A percentile compares a stretch with the other conserved stretches of the same genome.
These are phyloP conservation scores for Setomelanomma holmii DNA, from an alignment of 2,329 filamentous ascomycete genomes.

Conservation along the genomic window DNA sequence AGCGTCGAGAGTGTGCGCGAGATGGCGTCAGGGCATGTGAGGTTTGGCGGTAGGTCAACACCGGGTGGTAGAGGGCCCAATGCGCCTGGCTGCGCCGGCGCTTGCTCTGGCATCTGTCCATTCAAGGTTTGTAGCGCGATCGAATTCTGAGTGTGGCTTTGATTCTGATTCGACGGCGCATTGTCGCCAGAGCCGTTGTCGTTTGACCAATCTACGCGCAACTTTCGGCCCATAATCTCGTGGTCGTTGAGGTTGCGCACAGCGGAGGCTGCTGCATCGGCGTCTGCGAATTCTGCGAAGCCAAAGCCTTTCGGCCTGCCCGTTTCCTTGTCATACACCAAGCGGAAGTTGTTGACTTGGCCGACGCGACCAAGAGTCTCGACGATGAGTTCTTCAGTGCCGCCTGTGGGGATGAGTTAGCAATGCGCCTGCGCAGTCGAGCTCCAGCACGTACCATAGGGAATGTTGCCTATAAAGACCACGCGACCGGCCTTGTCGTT, in stretches of 20 bases:
- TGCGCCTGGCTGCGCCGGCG: slow-evolving; percentile 54
- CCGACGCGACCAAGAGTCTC: slow-evolving; percentile 92
- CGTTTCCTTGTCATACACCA: slow-evolving; percentile 95
- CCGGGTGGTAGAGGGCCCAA: slow-evolving; percentile 85
- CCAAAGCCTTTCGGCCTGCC: slow-evolving; percentile 95
- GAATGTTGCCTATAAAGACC: slow-evolving; percentile 85
- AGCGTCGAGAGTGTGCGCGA: slow-evolving; percentile 88
- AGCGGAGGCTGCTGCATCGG: slow-evolving; percentile 89
- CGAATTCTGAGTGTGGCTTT: slow-evolving; percentile 37
- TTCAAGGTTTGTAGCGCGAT: slow-evolving; percentile 52
- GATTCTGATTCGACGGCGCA: slow-evolving; percentile 53
- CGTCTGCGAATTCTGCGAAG: slow-evolving; percentile 93
- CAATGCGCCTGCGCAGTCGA: slow-evolving; percentile 5
- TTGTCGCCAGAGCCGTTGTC: slow-evolving; percentile 76
- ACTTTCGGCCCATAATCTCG: slow-evolving; percentile 92
- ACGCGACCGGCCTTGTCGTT: slow-evolving; percentile 76
- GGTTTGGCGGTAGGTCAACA: slow-evolving; percentile 79
- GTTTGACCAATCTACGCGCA: slow-evolving; percentile 95
- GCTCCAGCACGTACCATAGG: slow-evolving; percentile 68
- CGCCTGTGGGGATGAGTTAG: slow-evolving; percentile 62
- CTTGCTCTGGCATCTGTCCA: slow-evolving; percentile 52
- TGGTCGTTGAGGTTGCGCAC: slow-evolving; percentile 95
- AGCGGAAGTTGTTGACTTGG: slow-evolving; percentile 87
- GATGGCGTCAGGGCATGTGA: slow-evolving; percentile 88
- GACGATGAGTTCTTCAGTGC: slow-evolving; percentile 94